Conservation (phyloP, 164 flowering plant genomes). For the Vitis cinerea region DNA sequence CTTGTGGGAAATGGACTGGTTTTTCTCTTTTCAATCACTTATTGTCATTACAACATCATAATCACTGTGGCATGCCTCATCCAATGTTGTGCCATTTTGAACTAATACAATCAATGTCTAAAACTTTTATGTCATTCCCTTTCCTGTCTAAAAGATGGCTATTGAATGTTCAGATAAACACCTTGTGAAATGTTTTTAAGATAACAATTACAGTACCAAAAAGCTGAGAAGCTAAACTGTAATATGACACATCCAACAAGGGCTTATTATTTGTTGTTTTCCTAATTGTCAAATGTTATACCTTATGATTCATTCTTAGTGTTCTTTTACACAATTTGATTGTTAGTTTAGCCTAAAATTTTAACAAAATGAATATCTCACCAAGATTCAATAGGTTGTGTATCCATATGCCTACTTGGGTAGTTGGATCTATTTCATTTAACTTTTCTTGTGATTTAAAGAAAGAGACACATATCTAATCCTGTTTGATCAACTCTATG, state of each 20-base stretch:
- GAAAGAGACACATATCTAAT: not conserved
- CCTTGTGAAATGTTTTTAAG: no score
- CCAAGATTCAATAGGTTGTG: not conserved
- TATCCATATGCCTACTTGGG: not conserved
- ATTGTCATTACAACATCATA: no score
- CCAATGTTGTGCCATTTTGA: no score
- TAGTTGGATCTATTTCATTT: not conserved
- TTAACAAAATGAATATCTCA: not conserved
- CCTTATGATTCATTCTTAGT: no score
- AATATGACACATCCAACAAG: not conserved
- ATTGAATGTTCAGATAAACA: not conserved
- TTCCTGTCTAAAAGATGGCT: not conserved
- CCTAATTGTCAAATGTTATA: no score
- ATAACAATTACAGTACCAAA: not conserved
- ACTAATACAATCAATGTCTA: no score
- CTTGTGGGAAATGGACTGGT: no score
- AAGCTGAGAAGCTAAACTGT: not conserved
- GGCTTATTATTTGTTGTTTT: no score
- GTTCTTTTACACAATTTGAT: no score
- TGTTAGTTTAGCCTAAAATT: no score
- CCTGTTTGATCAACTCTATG: not conserved
- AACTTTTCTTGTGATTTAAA: not conserved
- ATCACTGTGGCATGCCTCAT: no score
- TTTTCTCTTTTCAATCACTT: no score
- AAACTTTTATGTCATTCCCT: not conserved